Percentiles rank a stretch among this genome's conserved stretches.
phyloP scores from a whole-genome alignment of 2,329 filamentous ascomycete genomes.

The Penicillium fuscoglaucum region DNA sequence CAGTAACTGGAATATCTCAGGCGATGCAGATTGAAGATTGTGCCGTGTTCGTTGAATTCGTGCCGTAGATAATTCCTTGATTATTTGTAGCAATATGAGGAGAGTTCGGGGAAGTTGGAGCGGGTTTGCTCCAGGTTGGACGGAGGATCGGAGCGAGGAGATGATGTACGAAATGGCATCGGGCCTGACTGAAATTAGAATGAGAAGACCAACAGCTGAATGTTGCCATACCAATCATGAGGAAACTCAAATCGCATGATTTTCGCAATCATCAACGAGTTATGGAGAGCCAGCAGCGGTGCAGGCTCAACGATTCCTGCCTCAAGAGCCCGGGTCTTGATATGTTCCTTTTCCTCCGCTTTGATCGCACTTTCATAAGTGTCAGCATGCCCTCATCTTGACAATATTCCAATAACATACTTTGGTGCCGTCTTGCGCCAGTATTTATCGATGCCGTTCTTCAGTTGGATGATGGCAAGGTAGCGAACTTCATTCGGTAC shows the following conservation, averaged over 20 bases:
- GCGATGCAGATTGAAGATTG: conserved; percentile 73
- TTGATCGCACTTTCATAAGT: conserved; percentile 53
- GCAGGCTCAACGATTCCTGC: conserved; percentile 77
- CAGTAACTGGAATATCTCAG: conserved; percentile 80
- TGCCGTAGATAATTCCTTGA: conserved; percentile 86
- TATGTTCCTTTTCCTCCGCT: conserved; percentile 71
- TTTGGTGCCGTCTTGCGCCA: conserved; percentile 81
- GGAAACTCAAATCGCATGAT: conserved; percentile 89
- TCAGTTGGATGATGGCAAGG: conserved; percentile 88
- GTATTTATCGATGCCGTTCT: conserved; percentile 93
- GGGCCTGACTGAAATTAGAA: conserved; percentile 38
- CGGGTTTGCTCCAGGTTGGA: conserved; percentile 56
- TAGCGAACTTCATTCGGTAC: conserved; percentile 78
- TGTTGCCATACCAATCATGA: conserved; percentile 65
- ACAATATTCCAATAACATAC: conserved; percentile 37
- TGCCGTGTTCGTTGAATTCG: conserved; percentile 72
- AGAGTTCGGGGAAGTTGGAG: conserved; percentile 70
- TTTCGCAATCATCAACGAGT: conserved; percentile 83
- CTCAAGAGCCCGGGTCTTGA: conserved; percentile 73
- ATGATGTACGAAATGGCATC: conserved; percentile 57
- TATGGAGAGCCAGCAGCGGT: conserved; percentile 75
- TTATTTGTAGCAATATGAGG: conserved; percentile 75
- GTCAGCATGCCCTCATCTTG: conserved; percentile 18
- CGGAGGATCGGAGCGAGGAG: conserved; percentile 61
- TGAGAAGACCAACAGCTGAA: not conserved